Conservation (phyloP, 2,329 filamentous ascomycete species). For the Colletotrichum caudatum region DNA sequence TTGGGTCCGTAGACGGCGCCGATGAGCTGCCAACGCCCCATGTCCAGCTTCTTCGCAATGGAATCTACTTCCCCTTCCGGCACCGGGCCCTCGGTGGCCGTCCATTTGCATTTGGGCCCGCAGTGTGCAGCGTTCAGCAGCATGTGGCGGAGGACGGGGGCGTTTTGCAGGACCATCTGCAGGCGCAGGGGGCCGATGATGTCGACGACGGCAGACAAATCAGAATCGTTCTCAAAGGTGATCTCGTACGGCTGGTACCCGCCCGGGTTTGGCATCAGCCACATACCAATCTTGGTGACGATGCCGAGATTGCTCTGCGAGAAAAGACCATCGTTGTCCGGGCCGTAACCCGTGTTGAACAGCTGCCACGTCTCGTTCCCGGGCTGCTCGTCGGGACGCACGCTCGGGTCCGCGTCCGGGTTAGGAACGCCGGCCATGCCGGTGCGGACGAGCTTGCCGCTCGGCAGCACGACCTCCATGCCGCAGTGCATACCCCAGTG, state of each 20-base stretch:
- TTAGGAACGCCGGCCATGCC: constrained; percentile 51
- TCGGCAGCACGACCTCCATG: constrained; percentile 58
- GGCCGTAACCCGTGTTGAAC: constrained; percentile 57
- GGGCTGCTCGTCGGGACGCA: constrained; percentile 45
- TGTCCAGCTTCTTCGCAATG: constrained; percentile 55
- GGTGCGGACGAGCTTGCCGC: constrained; percentile 56
- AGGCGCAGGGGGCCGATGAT: constrained; percentile 53
- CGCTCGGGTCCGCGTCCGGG: constrained; percentile 28
- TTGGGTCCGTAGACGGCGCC: constrained; percentile 55
- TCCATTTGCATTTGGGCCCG: constrained; percentile 48
- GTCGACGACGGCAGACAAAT: constrained; percentile 46
- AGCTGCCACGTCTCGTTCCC: constrained; percentile 56
- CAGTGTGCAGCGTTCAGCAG: constrained; percentile 56
- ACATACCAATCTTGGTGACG: constrained; percentile 65
- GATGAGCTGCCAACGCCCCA: constrained; percentile 62
- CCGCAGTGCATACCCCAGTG: constrained; percentile 57
- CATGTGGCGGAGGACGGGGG: constrained; percentile 59
- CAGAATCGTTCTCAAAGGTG: constrained; percentile 45
- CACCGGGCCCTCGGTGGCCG: constrained; percentile 49
- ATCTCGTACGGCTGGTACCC: constrained; percentile 54
- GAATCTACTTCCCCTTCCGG: constrained; percentile 55
- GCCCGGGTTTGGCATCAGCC: constrained; percentile 64
- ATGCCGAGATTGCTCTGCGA: constrained; percentile 64
- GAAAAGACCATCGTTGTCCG: constrained; percentile 57
- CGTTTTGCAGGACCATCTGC: constrained; percentile 60